Evolutionary conservation across 305 asterid species (phyloP).

Genomic region (Solanum hybrid): DNA sequence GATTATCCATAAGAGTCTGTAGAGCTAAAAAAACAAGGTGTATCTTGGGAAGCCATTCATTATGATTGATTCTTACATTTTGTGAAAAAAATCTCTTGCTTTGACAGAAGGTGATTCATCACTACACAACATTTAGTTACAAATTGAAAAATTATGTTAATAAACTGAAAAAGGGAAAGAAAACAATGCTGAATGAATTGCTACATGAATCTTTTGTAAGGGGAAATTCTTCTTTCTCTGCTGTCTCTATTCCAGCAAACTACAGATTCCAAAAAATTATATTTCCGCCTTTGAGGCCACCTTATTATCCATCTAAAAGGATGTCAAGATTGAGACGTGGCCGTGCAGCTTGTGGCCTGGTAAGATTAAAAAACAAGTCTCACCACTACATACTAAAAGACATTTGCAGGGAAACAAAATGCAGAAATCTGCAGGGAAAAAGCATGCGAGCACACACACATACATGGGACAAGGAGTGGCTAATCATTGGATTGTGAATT

Average conservation of each 20-base stretch:
- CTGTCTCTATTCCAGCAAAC: slow-evolving; percentile 7
- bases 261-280: slow-evolving; percentile 20
- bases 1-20: background rate
- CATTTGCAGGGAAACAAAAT: background rate
- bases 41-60: background rate
- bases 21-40: background rate
- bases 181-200: slow-evolving; percentile 27
- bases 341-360: background rate
- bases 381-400: background rate
- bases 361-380: background rate
- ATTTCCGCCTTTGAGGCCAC: background rate
- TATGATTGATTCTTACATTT: slow-evolving; percentile 19
- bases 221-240: slow-evolving; percentile 2
- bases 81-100: slow-evolving; percentile 14
- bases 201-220: slow-evolving; percentile 29
- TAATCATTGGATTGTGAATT: slow-evolving; percentile 22
- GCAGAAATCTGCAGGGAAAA: background rate
- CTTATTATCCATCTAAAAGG: background rate
- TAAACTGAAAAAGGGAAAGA: slow-evolving; percentile 10
- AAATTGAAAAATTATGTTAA: slow-evolving; percentile 36
- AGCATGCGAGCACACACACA: background rate
- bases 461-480: slow-evolving; percentile 16
- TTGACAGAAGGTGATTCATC: slow-evolving; percentile 11
- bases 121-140: slow-evolving; percentile 30
- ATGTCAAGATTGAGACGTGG: background rate